A percentile compares a stretch with the other conserved stretches of the same genome.
These are phyloP conservation scores for Plasmodium malariae DNA, from an alignment of 169 alveolate species.

Conservation along the genomic window DNA sequence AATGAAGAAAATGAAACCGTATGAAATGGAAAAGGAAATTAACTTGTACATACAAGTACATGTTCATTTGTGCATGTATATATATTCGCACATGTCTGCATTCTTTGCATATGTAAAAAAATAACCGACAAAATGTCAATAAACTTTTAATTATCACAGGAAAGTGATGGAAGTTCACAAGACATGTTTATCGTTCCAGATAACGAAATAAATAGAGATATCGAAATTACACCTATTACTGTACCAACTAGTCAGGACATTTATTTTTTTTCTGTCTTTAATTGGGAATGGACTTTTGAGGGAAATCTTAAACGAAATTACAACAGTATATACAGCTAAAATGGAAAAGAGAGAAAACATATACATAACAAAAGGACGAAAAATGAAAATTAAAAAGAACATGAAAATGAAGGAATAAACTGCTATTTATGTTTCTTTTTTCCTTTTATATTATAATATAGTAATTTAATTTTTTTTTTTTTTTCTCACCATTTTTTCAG, in stretches of 20 bases:
- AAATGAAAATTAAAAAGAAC: neutral
- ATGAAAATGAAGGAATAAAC: neutral
- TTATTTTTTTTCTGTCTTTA: constrained; percentile 62
- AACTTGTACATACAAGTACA: neutral
- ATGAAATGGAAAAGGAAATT: neutral
- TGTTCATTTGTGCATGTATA: neutral
- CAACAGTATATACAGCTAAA: constrained; percentile 15
- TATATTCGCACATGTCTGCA: neutral
- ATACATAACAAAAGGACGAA: neutral
- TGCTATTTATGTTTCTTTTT: no score
- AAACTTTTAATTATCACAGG: constrained; percentile 28
- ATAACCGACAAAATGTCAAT: neutral
- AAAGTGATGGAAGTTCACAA: constrained; percentile 76
- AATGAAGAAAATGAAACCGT: constrained; percentile 77
- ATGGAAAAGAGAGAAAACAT: neutral
- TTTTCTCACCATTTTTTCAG: neutral
- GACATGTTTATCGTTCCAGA: constrained; percentile 78
- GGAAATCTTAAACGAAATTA: constrained; percentile 59
- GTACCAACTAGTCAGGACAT: constrained; percentile 67
- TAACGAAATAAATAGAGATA: constrained; percentile 62
- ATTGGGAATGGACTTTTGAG: constrained; percentile 76
- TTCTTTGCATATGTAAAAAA: no score
- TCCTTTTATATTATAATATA: no score
- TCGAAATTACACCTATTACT: constrained; percentile 50
- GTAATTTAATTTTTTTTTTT: constrained; percentile 3